A percentile compares a stretch with the other conserved stretches of the same genome.
These are phyloP conservation scores for Aspergillus ochraceoroseus DNA, from an alignment of 2,329 filamentous ascomycete genomes.

Conservation along the genomic window DNA sequence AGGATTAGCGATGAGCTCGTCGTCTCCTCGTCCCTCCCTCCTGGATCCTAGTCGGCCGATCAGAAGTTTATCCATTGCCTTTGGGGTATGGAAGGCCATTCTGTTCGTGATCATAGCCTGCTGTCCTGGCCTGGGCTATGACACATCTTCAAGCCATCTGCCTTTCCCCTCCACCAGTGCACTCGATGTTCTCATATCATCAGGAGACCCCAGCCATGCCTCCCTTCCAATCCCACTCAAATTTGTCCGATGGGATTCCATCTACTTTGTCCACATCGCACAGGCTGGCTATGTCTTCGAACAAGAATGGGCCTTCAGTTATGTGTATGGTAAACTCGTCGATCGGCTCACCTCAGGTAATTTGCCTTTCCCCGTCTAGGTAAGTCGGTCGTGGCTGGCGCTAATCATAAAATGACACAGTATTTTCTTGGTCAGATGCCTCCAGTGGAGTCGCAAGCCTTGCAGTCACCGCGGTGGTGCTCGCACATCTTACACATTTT, in stretches of 20 bases:
- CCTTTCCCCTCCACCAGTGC: slow-evolving; percentile 21
- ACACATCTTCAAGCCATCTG: slow-evolving; percentile 56
- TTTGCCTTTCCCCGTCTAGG: slow-evolving; percentile 1
- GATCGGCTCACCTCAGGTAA: slow-evolving; percentile 36
- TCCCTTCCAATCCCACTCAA: slow-evolving; percentile 35
- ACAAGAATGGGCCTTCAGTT: slow-evolving; percentile 64
- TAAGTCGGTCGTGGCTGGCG: slow-evolving; percentile 1
- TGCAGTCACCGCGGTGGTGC: slow-evolving; percentile 54
- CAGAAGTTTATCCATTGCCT: slow-evolving; percentile 39
- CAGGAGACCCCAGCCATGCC: slow-evolving; percentile 8
- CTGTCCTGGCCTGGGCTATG: slow-evolving; percentile 58
- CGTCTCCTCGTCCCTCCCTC: slow-evolving; percentile 19
- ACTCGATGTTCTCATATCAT: slow-evolving; percentile 11
- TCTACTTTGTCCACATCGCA: slow-evolving; percentile 56
- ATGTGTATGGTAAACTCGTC: slow-evolving; percentile 49
- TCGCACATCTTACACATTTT: slow-evolving; percentile 73
- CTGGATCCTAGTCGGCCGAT: slow-evolving; percentile 30
- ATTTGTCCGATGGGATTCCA: slow-evolving; percentile 58
- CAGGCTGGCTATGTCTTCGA: slow-evolving; percentile 55
- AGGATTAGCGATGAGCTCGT: no score
- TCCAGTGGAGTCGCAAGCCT: slow-evolving; percentile 22
- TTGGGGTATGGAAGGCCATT: slow-evolving; percentile 54
- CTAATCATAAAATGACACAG: slow-evolving; percentile 22
- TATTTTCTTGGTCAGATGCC: slow-evolving; percentile 23
- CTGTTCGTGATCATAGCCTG: slow-evolving; percentile 48